Evolutionary conservation across 2,329 filamentous ascomycete species (phyloP).

Genomic region (Dactylellina parvicollis): DNA sequence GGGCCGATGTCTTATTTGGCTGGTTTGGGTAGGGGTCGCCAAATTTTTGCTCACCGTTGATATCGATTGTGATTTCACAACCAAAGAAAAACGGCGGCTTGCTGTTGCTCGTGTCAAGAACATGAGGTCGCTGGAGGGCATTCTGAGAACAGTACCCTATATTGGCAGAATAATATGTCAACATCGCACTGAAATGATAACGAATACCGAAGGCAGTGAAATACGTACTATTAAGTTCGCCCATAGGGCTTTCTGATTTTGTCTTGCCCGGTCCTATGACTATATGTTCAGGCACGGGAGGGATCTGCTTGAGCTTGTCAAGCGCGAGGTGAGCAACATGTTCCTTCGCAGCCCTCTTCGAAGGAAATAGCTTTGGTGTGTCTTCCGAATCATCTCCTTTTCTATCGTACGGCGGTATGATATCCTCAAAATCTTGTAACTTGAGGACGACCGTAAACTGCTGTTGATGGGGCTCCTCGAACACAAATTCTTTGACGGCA

Average conservation of each 20-base stretch:
- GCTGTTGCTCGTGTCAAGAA: slow-evolving; percentile 50
- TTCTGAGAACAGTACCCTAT: slow-evolving; percentile 51
- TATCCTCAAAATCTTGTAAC: slow-evolving; percentile 4
- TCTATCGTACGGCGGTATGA: slow-evolving; percentile 25
- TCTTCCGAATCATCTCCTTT: slow-evolving; percentile 30
- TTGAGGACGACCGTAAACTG: slow-evolving; percentile 43
- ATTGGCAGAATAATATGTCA: background rate
- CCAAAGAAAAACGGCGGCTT: slow-evolving; percentile 45
- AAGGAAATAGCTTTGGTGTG: slow-evolving; percentile 43
- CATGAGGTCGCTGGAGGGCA: slow-evolving; percentile 32
- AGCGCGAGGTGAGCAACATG: slow-evolving; percentile 28
- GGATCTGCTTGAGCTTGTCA: slow-evolving; percentile 13
- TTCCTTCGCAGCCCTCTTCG: slow-evolving; percentile 51
- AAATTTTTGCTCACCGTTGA: slow-evolving; percentile 36
- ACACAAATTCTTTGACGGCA: slow-evolving; percentile 24
- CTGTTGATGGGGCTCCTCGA: slow-evolving; percentile 36
- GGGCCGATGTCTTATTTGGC: slow-evolving; percentile 38
- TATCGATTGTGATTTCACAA: slow-evolving; percentile 46
- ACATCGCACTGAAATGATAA: background rate
- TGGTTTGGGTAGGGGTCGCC: slow-evolving; percentile 18
- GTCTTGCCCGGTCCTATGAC: slow-evolving; percentile 23
- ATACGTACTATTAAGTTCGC: slow-evolving; percentile 43
- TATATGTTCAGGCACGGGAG: slow-evolving; percentile 30
- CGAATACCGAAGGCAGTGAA: background rate
- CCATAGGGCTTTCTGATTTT: slow-evolving; percentile 51